Conservation (phyloP, 805 yeast species). For the Komagataella phaffii region DNA sequence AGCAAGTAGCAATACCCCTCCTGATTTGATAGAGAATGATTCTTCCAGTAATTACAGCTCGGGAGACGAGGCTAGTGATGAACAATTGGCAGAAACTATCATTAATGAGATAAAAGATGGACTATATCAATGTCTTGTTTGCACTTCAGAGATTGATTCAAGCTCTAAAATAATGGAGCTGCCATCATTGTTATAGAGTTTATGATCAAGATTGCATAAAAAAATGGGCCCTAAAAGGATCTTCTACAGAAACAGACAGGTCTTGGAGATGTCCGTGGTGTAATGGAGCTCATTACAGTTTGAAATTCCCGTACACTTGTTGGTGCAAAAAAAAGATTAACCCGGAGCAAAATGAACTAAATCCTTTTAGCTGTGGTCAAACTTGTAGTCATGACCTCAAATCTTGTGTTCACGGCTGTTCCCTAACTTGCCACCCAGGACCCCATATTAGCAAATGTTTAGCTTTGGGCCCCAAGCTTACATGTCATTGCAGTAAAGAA, state of each 20-base stretch:
- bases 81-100: conserved; percentile 25
- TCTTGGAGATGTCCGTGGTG: conserved; percentile 86
- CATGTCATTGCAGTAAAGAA: conserved; percentile 64
- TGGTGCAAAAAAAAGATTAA: conserved; percentile 80
- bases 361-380: conserved; percentile 86
- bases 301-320: conserved; percentile 52
- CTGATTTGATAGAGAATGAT: background rate
- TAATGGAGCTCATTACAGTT: conserved; percentile 30
- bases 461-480: conserved; percentile 59
- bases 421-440: conserved; percentile 77
- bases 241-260: conserved; percentile 42
- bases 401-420: conserved; percentile 62
- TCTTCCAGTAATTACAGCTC: background rate
- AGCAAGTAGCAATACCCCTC: background rate
- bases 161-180: conserved; percentile 63
- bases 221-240: conserved; percentile 77
- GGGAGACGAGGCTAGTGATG: conserved; percentile 1
- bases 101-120: conserved; percentile 49
- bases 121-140: conserved; percentile 73
- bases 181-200: conserved; percentile 64
- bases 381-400: conserved; percentile 47
- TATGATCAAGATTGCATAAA: conserved; percentile 77
- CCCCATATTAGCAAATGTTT: conserved; percentile 68
- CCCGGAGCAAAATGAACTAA: conserved; percentile 43
- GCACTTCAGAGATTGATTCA: conserved; percentile 70